phyloP scores from a whole-genome alignment of 768 basidiomycete genomes.

The Gloeostereum incarnatum region DNA sequence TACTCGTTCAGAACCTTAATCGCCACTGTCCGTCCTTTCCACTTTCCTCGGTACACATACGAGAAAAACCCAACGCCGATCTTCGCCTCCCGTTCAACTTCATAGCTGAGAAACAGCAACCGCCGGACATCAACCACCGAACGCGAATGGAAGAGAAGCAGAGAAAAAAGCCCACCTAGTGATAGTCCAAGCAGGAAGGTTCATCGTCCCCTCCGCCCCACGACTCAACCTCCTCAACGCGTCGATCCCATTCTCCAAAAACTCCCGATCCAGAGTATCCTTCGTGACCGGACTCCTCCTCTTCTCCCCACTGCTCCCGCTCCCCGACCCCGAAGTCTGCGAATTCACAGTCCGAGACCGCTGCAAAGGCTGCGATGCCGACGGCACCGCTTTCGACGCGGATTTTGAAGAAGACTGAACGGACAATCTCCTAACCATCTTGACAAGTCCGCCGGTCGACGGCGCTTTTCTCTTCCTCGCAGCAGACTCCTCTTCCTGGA shows the following conservation, averaged over 20 bases:
- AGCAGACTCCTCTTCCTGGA: background rate
- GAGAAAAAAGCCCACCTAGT: constrained; percentile 35
- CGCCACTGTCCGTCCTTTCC: constrained; percentile 57
- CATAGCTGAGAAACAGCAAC: constrained; percentile 35
- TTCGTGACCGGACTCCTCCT: constrained; percentile 6
- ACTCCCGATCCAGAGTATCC: constrained; percentile 57
- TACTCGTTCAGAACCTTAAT: constrained; percentile 63
- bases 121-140: constrained; percentile 1
- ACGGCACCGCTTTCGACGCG: background rate
- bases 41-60: constrained; percentile 68
- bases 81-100: constrained; percentile 60
- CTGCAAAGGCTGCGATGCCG: background rate
- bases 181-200: constrained; percentile 69
- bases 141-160: background rate
- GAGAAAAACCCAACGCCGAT: constrained; percentile 73
- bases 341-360: too few species aligned
- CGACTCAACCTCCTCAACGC: constrained; percentile 55
- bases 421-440: background rate
- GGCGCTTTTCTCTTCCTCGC: background rate
- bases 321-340: background rate
- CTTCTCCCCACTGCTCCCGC: constrained; percentile 1
- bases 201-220: constrained; percentile 18
- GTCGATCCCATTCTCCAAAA: constrained; percentile 66
- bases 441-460: background rate
- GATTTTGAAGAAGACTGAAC: constrained; percentile 2